These are phyloP conservation scores for Zostera marina DNA, from an alignment of 116 monocot species.

Conservation along the genomic window DNA sequence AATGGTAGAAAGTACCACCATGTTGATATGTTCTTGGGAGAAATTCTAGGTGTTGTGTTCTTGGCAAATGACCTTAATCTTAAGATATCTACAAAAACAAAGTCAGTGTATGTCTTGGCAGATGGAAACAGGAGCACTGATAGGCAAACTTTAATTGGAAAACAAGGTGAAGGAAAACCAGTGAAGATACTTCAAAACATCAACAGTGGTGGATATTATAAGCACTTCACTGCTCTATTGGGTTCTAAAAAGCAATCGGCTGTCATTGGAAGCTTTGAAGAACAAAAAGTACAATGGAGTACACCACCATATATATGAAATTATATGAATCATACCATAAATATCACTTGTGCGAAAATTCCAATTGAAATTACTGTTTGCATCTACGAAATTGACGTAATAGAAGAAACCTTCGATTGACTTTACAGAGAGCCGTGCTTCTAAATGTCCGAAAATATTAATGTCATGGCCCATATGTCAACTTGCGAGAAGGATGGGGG, in stretches of 20 bases:
- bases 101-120: conserved; percentile 20
- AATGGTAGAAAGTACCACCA: conserved; percentile 40
- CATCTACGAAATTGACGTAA: too few species aligned
- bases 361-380: too few species aligned
- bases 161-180: conserved; percentile 17
- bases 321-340: too few species aligned
- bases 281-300: conserved; percentile 52
- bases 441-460: too few species aligned
- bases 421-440: too few species aligned
- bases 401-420: too few species aligned
- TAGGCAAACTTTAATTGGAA: conserved; percentile 27
- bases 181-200: conserved; percentile 32
- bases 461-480: too few species aligned
- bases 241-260: conserved; percentile 37
- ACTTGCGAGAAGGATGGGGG: too few species aligned
- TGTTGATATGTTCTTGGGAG: conserved; percentile 47
- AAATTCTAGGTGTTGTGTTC: conserved; percentile 58
- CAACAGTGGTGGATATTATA: conserved; percentile 32
- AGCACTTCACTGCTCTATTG: conserved; percentile 30
- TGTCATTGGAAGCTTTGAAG: conserved; percentile 52
- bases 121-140: conserved; percentile 14
- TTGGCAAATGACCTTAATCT: conserved; percentile 25
- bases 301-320: conserved; percentile 4
- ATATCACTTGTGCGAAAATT: too few species aligned
- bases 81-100: conserved; percentile 8